Conservation (phyloP, 2,329 filamentous ascomycete genomes). For the Phyllosticta citribraziliensis region DNA sequence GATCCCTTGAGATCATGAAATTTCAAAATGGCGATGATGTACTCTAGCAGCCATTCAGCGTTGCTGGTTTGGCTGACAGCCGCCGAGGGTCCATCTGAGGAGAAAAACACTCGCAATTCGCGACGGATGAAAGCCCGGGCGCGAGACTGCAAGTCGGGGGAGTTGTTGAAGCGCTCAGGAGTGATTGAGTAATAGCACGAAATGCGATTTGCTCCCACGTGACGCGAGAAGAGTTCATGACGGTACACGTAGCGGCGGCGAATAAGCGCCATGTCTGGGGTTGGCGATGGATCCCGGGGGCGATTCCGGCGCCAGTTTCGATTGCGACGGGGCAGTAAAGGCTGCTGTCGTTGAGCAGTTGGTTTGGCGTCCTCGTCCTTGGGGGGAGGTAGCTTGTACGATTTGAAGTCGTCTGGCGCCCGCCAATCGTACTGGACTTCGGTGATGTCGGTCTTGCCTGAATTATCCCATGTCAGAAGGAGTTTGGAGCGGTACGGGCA, state of each 20-base stretch:
- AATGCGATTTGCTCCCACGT: conserved; percentile 71
- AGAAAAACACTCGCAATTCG: conserved; percentile 73
- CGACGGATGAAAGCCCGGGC: conserved; percentile 74
- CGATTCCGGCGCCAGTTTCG: conserved; percentile 13
- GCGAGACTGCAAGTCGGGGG: conserved; percentile 60
- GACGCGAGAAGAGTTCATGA: conserved; percentile 61
- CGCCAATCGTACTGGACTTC: conserved; percentile 57
- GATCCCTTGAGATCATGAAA: conserved; percentile 73
- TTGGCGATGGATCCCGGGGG: conserved; percentile 7
- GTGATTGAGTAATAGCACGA: conserved; percentile 68
- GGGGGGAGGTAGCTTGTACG: conserved; percentile 43
- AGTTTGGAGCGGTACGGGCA: background rate
- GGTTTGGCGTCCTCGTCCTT: conserved; percentile 6
- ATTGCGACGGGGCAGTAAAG: conserved; percentile 14
- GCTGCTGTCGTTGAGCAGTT: background rate
- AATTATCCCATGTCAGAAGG: conserved; percentile 3
- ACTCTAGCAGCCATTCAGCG: conserved; percentile 77
- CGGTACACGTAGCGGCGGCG: conserved; percentile 65
- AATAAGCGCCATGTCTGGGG: conserved; percentile 38
- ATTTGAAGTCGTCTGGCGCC: conserved; percentile 45
- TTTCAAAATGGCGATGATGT: conserved; percentile 73
- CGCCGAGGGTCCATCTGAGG: conserved; percentile 14
- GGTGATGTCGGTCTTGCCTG: conserved; percentile 43
- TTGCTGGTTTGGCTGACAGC: conserved; percentile 49
- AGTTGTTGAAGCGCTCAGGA: conserved; percentile 53